Conservation (phyloP, 768 basidiomycete species). For the Sporobolomyces roseus region DNA sequence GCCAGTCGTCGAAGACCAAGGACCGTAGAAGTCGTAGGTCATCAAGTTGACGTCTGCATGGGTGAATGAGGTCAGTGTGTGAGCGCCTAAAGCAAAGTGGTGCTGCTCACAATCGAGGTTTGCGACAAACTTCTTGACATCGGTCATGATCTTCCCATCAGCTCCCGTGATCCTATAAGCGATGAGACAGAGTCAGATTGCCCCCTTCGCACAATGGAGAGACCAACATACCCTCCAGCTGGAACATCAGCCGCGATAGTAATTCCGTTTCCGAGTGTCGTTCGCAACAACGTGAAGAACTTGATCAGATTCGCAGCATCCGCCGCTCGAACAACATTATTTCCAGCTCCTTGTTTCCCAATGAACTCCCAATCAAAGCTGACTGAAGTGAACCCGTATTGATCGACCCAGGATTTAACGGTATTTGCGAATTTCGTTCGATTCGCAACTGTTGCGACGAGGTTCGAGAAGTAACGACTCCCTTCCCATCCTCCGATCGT, state of each 20-base stretch:
- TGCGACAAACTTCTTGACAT: background rate
- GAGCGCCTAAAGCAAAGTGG: background rate
- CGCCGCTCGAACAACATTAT: conserved; percentile 45
- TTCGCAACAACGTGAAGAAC: conserved; percentile 47
- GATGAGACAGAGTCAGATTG: background rate
- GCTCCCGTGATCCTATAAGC: conserved; percentile 15
- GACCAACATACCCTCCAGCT: conserved; percentile 18
- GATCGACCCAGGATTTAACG: conserved; percentile 6
- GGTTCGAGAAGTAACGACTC: conserved; percentile 26
- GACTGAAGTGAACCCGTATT: conserved; percentile 19
- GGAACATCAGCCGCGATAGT: conserved; percentile 19
- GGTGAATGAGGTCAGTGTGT: background rate
- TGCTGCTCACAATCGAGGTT: conserved; percentile 23
- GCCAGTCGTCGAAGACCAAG: conserved; percentile 20
- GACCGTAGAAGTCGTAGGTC: conserved; percentile 32
- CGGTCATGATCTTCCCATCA: conserved; percentile 6
- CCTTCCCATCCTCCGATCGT: conserved; percentile 31
- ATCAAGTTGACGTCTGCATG: conserved; percentile 22
- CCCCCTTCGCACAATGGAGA: background rate
- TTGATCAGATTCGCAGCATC: conserved; percentile 50
- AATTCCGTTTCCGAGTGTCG: conserved; percentile 29
- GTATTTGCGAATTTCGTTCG: conserved; percentile 21
- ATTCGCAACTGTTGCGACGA: conserved; percentile 18
- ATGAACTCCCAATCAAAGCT: conserved; percentile 49
- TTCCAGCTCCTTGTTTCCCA: conserved; percentile 46